A percentile compares a stretch with the other conserved stretches of the same genome.
Conservation (phyloP, 768 basidiomycete genomes). For the Pulveroboletus sp. region DNA sequence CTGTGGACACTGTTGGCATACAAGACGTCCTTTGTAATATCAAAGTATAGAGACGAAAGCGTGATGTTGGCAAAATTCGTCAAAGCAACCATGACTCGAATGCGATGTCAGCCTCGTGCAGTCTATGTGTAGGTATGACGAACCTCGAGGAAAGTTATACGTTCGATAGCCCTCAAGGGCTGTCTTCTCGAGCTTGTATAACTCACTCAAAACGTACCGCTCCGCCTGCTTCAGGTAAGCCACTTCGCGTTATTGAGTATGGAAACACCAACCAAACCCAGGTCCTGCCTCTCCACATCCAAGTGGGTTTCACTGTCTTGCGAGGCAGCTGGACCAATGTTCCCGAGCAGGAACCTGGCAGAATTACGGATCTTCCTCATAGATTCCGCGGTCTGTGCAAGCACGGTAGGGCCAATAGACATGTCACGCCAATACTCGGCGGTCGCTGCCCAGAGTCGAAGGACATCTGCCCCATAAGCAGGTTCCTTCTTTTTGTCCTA, state of each 20-base stretch:
- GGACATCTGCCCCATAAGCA: slow-evolving; percentile 78
- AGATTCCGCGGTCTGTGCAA: slow-evolving; percentile 70
- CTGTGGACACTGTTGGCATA: slow-evolving; percentile 62
- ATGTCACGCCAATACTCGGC: slow-evolving; percentile 89
- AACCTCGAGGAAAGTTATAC: slow-evolving; percentile 84
- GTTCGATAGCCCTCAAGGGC: slow-evolving; percentile 64
- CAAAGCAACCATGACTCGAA: slow-evolving; percentile 63
- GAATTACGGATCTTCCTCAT: slow-evolving; percentile 84
- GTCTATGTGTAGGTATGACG: background rate
- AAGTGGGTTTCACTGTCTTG: background rate
- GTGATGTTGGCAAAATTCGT: slow-evolving; percentile 78
- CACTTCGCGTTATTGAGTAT: background rate
- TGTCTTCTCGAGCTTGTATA: slow-evolving; percentile 64
- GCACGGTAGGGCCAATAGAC: slow-evolving; percentile 72
- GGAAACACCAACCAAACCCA: slow-evolving; percentile 56
- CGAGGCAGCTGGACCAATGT: slow-evolving; percentile 41
- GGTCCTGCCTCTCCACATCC: slow-evolving; percentile 32
- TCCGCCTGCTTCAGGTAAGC: slow-evolving; percentile 54
- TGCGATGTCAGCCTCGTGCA: background rate
- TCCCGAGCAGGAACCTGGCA: slow-evolving; percentile 81
- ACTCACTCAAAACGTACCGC: slow-evolving; percentile 79
- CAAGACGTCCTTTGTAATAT: slow-evolving; percentile 83
- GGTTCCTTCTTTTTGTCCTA: slow-evolving; percentile 69
- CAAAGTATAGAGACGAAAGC: slow-evolving; percentile 88
- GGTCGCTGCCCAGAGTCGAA: slow-evolving; percentile 89